These are phyloP conservation scores for Turnera subulata DNA, from an alignment of 345 rosid genomes.

Conservation along the genomic window DNA sequence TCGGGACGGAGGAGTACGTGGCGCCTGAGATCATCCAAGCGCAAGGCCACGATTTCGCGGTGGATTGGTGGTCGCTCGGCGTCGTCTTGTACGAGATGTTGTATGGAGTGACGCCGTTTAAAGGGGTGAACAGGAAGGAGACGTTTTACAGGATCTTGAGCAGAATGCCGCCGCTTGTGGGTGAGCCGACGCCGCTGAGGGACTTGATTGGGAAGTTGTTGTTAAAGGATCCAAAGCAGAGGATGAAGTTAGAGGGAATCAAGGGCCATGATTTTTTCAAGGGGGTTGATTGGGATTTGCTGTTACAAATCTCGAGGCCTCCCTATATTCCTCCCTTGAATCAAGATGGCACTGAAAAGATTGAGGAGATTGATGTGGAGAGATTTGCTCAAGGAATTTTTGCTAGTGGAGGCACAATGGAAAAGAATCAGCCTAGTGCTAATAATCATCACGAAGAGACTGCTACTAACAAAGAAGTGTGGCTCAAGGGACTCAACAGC, in stretches of 20 bases:
- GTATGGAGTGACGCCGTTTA: conserved; percentile 80
- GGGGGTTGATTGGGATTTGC: conserved; percentile 56
- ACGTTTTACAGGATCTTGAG: conserved; percentile 59
- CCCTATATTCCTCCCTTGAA: conserved; percentile 54
- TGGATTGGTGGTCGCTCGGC: conserved; percentile 94
- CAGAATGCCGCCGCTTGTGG: conserved; percentile 50
- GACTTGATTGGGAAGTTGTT: conserved; percentile 55
- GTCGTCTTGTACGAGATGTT: conserved; percentile 84
- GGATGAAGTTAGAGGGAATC: conserved; percentile 53
- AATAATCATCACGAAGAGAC: neutral
- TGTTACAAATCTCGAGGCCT: conserved; percentile 50
- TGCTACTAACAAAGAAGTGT: neutral
- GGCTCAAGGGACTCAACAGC: conserved; percentile 19
- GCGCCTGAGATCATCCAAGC: conserved; percentile 79
- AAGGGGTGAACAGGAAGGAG: conserved; percentile 59
- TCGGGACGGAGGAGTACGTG: conserved; percentile 88
- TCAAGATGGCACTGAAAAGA: conserved; percentile 21
- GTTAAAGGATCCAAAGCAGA: conserved; percentile 59
- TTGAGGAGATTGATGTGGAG: conserved; percentile 52
- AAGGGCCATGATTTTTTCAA: conserved; percentile 66
- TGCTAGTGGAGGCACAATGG: neutral
- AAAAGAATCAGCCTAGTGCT: neutral
- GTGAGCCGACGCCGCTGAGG: conserved; percentile 68
- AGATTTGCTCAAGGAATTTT: conserved; percentile 53
- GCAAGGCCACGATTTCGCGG: conserved; percentile 76